Percentiles rank a stretch among this genome's conserved stretches.
Evolutionary conservation across 2,329 filamentous ascomycete species (phyloP).

Genomic region (Xylariales sp.): DNA sequence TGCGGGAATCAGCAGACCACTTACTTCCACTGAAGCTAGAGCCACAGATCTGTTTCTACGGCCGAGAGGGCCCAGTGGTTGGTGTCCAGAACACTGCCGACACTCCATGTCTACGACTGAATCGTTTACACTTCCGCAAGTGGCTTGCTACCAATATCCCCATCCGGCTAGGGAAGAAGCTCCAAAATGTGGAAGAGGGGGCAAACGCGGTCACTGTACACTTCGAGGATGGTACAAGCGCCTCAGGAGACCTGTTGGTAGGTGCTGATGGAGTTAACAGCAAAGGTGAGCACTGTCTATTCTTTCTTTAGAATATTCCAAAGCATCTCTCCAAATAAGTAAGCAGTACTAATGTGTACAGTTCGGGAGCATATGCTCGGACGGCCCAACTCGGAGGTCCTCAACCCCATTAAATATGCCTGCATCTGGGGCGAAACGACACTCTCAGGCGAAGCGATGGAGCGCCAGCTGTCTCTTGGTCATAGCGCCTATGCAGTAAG

Average conservation of each 20-base stretch:
- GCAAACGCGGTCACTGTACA: too few relatives aligned
- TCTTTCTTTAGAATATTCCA: too few relatives aligned
- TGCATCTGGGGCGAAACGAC: slow-evolving; percentile 43
- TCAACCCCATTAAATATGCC: slow-evolving; percentile 38
- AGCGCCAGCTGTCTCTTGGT: slow-evolving; percentile 45
- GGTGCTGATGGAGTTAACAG: too few relatives aligned
- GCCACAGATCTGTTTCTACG: slow-evolving; percentile 27
- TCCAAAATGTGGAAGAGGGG: too few relatives aligned
- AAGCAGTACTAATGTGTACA: slow-evolving; percentile 22
- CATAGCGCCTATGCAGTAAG: slow-evolving; percentile 42
- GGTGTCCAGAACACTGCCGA: slow-evolving; percentile 27
- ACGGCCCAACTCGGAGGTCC: slow-evolving; percentile 36
- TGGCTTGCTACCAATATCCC: too few relatives aligned
- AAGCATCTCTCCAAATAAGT: too few relatives aligned
- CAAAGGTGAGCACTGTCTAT: too few relatives aligned
- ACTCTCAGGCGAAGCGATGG: slow-evolving; percentile 42
- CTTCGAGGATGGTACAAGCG: too few relatives aligned
- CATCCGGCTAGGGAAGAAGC: too few relatives aligned
- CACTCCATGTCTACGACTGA: slow-evolving; percentile 7
- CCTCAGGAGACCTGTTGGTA: too few relatives aligned
- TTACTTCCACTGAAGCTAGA: slow-evolving; percentile 26
- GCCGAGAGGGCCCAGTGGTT: slow-evolving; percentile 6
- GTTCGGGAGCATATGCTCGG: slow-evolving; percentile 41
- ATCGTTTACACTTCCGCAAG: too few relatives aligned
- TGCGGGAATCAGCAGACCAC: slow-evolving; percentile 32